phyloP scores from a whole-genome alignment of 495 filamentous ascomycete species.

The Penicillium paradoxum region DNA sequence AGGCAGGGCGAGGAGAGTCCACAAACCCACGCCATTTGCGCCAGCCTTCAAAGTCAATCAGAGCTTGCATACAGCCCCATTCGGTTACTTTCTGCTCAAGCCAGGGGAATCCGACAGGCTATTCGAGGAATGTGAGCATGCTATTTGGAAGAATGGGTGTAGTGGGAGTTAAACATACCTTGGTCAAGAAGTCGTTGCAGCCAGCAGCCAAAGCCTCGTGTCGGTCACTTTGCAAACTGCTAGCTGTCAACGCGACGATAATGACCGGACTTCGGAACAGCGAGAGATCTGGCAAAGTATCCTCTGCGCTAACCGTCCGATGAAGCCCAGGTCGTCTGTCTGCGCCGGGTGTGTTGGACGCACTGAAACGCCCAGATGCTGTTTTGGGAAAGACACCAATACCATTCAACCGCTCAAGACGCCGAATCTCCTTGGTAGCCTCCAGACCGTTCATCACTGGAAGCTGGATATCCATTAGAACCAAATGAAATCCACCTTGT shows the following conservation, averaged over 20 bases:
- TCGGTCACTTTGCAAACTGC: slow-evolving; percentile 85
- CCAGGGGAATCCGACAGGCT: slow-evolving; percentile 98
- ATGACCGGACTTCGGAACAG: slow-evolving; percentile 96
- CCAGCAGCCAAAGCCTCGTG: slow-evolving; percentile 94
- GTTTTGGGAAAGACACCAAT: slow-evolving; percentile 78
- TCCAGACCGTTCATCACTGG: slow-evolving; percentile 96
- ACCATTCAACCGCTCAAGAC: slow-evolving; percentile 81
- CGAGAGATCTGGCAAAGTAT: slow-evolving; percentile 60
- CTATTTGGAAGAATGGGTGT: neutral
- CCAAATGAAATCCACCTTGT: slow-evolving; percentile 90
- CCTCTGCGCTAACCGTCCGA: slow-evolving; percentile 45
- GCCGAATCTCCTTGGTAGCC: slow-evolving; percentile 92
- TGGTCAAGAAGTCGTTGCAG: slow-evolving; percentile 97
- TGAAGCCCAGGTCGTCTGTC: slow-evolving; percentile 22
- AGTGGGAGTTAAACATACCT: slow-evolving; percentile 53
- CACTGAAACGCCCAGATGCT: slow-evolving; percentile 37
- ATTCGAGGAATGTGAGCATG: slow-evolving; percentile 13
- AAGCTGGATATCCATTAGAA: slow-evolving; percentile 97
- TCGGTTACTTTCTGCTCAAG: slow-evolving; percentile 95
- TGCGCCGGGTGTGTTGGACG: slow-evolving; percentile 23
- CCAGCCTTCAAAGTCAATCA: slow-evolving; percentile 99
- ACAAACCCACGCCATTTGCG: slow-evolving; percentile 89
- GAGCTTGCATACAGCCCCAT: slow-evolving; percentile 98
- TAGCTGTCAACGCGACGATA: slow-evolving; percentile 94
- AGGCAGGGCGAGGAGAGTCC: slow-evolving; percentile 25